These are phyloP conservation scores for Alectoria sarmentosa DNA, from an alignment of 495 filamentous ascomycete genomes.

Conservation along the genomic window DNA sequence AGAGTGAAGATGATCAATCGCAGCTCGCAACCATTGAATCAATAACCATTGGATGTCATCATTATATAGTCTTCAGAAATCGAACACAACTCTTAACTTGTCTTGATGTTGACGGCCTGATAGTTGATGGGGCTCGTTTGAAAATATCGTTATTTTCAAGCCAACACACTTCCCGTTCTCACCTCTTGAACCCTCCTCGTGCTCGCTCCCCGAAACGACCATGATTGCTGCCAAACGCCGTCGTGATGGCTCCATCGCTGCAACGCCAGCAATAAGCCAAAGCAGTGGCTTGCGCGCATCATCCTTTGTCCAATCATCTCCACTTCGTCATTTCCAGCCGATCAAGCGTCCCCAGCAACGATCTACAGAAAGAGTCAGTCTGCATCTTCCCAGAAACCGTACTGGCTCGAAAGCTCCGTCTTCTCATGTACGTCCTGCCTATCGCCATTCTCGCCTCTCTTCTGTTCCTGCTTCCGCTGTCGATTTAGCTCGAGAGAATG, in stretches of 20 bases:
- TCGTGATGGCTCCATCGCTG: constrained; percentile 7
- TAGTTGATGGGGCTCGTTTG: not conserved
- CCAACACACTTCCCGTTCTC: too few relatives aligned
- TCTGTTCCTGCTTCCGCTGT: constrained; percentile 13
- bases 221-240: constrained; percentile 14
- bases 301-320: constrained; percentile 13
- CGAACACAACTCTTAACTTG: not conserved
- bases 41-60: not conserved
- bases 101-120: not conserved
- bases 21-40: not conserved
- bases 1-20: not conserved
- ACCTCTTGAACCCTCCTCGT: not conserved
- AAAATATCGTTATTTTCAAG: not conserved
- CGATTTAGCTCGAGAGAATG: constrained; percentile 11
- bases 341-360: constrained; percentile 3
- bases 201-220: not conserved
- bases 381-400: constrained; percentile 1
- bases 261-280: constrained; percentile 7
- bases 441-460: constrained; percentile 4
- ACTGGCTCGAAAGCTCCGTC: not conserved
- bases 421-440: not conserved
- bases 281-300: constrained; percentile 11
- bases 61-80: not conserved
- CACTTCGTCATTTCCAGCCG: not conserved
- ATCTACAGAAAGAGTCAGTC: constrained; percentile 1